Base-by-base conservation (phyloP, 345 rosid genomes). In the Sisymbrium altissimum region DNA sequence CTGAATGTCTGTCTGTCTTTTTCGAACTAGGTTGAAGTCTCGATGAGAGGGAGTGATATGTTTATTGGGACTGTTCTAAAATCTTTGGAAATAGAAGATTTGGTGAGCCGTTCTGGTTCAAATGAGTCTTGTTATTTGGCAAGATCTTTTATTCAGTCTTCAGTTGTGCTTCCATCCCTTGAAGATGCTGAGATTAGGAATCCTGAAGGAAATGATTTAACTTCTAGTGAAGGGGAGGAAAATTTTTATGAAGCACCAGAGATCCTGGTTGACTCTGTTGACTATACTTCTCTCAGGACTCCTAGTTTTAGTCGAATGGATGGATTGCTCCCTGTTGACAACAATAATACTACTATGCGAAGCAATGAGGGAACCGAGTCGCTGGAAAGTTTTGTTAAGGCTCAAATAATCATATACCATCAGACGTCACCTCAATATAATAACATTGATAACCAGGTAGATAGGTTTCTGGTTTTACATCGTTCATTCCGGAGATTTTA, bases 71-170 rank as follows among this genome's bases (percentile, higher is more conserved):
- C 93, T 43, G 77, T 92, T 72, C 76, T 95, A 77, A 87, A 85
- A 83, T 88, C 99, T 29, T 81, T 95, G 89, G 99, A 95, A 84
- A 85, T 95, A 71, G 97, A 92, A 87, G 99, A 95, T 84, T 80
- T 92, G 84, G 86, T 92, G 72, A 79, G 87, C 82, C 58, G 75
- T 72, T 79, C 74, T 61, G 73, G 77, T 48, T 67, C 70, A 55
- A 84, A 89, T 18, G 83, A 41, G 76, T 82, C 85, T 70, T 80
- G 86, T 85, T 95, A 84, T 84, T 58, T 95, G 74, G 99, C 97
- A 61, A 88, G 97, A 76, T 95, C 99, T 72, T 88, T 95, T 80
- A 80, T 87, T 68, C 83, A 79, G 62, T 81, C 78, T 78, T 77
- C 82, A 75, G 87, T 86, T 68, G 83, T 56, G 32, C 29, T 54